Base-by-base conservation (phyloP, 139 green algal genomes). In the Desmodesmus armatus region DNA sequence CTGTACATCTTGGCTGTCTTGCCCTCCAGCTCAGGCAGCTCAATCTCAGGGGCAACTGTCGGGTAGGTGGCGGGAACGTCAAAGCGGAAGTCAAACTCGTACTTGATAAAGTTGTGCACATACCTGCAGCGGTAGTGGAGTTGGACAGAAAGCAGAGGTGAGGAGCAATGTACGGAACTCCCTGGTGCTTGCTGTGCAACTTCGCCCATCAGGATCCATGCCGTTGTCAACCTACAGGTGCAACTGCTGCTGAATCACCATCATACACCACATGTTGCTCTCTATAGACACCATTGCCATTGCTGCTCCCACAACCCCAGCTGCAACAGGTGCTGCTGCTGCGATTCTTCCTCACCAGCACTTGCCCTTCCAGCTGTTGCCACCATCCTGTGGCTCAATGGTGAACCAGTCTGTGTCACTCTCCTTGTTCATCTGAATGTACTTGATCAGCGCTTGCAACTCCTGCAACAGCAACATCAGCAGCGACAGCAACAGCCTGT, bases 1-100 rank as follows among this genome's bases (percentile, higher is more conserved):
- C 96, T 85, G 90, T 99, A 99, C 97, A 99, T 99, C 92, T 98
- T 98, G 62, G 95, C 92, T 3, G 95, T 98, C 87, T 99, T 99
- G 78, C 97, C 97, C 41, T 99, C 96, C 51, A 99, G 93, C 88
- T 98, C 95, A 2, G 97, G 97, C 3, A 99, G 90, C 83, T 98
- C 90, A 29, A 99, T 97, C 85, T 99, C 97, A 2, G 97, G 97
- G 2, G 97, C 93, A 11, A 92, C 69, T 17, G 88, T 65, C 3
- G 95, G 95, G 87, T 98, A 98, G 21, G 95, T 97, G 41, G 93
- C 95, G 3, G 97, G 97, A 41, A 99, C 96, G 37, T 99, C 97
- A 87, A 99, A 99, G 83, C 94, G 84, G 78, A 99, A 98, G 86
- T 97, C 94, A 78, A 99, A 99, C 81, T 99, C 96, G 86, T 99